A percentile compares a stretch with the other conserved stretches of the same genome.
These are phyloP conservation scores for Phytopythium ostracodes DNA, from an alignment of 352 stramenopile species.

Conservation along the genomic window DNA sequence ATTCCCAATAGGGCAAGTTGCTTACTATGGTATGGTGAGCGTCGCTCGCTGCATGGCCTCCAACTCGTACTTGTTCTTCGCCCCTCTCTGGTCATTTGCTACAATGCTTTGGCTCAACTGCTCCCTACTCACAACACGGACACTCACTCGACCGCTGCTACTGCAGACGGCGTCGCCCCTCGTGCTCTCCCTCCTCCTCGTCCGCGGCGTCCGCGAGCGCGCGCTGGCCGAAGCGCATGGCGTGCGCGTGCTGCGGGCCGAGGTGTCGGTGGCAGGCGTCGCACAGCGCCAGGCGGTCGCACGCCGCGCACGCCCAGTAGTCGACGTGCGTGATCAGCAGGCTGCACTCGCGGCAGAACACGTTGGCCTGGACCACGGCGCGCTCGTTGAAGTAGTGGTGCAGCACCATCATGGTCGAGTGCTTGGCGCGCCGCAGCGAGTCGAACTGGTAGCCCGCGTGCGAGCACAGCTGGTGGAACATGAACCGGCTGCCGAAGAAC, in stretches of 20 bases:
- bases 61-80: too few species aligned
- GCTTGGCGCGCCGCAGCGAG: slow-evolving; percentile 82
- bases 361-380: slow-evolving; percentile 51
- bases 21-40: too few species aligned
- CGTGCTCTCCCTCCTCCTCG: background rate
- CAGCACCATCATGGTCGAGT: slow-evolving; percentile 90
- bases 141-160: background rate
- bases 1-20: too few species aligned
- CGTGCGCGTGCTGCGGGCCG: slow-evolving; percentile 41
- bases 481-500: slow-evolving; percentile 83
- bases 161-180: background rate
- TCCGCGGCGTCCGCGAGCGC: background rate
- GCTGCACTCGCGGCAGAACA: slow-evolving; percentile 75
- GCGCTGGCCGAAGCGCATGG: slow-evolving; percentile 34
- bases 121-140: too few species aligned
- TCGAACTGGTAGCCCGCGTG: slow-evolving; percentile 83
- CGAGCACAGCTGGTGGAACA: slow-evolving; percentile 85
- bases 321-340: slow-evolving; percentile 73
- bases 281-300: slow-evolving; percentile 60
- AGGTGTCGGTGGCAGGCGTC: slow-evolving; percentile 60
- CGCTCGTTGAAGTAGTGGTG: slow-evolving; percentile 85
- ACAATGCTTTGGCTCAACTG: too few species aligned
- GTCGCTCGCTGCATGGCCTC: too few species aligned
- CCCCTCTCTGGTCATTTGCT: too few species aligned
- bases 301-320: slow-evolving; percentile 58